phyloP scores from a whole-genome alignment of 75 land plant genomes.

The Pinus taeda region DNA sequence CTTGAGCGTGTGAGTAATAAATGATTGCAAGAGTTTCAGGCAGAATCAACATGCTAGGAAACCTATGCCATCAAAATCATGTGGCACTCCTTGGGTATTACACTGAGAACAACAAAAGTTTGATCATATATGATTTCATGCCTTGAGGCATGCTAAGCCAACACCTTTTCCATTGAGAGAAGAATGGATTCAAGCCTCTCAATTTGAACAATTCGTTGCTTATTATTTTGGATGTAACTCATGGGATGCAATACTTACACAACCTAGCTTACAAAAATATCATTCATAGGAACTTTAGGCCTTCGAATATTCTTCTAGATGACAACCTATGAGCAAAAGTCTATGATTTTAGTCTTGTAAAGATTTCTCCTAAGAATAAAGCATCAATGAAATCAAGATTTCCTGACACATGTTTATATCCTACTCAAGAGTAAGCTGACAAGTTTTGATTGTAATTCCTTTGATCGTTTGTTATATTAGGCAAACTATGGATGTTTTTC shows the following conservation, averaged over 20 bases:
- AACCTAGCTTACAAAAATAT: constrained; percentile 67
- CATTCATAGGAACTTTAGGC: constrained; percentile 78
- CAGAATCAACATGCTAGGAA: constrained; percentile 71
- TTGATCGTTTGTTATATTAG: too few species aligned
- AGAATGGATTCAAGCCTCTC: constrained; percentile 31
- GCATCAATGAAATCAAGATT: constrained; percentile 61
- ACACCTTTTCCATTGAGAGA: constrained; percentile 50
- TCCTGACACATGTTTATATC: constrained; percentile 86
- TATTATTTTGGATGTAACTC: constrained; percentile 74
- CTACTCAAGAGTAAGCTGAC: constrained; percentile 87
- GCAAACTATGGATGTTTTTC: too few species aligned
- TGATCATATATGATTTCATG: constrained; percentile 79
- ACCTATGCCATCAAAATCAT: constrained; percentile 82
- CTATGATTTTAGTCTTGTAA: constrained; percentile 79
- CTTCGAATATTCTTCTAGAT: constrained; percentile 71
- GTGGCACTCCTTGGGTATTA: constrained; percentile 75
- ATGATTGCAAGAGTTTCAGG: constrained; percentile 74
- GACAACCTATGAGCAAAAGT: constrained; percentile 70
- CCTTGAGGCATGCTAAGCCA: constrained; percentile 64
- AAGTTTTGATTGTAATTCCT: constrained; percentile 1
- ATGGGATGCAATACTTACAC: constrained; percentile 77
- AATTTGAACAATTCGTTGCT: constrained; percentile 63
- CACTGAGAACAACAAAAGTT: constrained; percentile 56
- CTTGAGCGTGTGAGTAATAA: constrained; percentile 3
- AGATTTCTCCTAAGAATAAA: constrained; percentile 66